These are phyloP conservation scores for Aspergillus sp. DNA, from an alignment of 2,329 filamentous ascomycete genomes.

Conservation along the genomic window DNA sequence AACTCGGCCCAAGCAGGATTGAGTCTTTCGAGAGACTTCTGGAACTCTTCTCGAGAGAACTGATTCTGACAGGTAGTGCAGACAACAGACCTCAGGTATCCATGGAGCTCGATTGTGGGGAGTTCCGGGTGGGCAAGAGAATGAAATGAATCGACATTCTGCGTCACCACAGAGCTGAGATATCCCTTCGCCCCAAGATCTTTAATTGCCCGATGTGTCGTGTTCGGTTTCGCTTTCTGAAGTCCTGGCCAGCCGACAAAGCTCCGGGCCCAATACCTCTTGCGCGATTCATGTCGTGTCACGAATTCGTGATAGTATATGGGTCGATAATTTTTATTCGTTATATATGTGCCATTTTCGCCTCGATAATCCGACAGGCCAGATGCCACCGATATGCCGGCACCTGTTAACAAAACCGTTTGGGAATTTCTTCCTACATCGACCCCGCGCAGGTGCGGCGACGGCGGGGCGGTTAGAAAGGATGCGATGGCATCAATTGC, in stretches of 20 bases:
- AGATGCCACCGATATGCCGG: constrained; percentile 87
- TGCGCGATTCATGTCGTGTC: constrained; percentile 70
- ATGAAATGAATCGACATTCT: constrained; percentile 97
- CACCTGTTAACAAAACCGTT: constrained; percentile 67
- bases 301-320: constrained; percentile 93
- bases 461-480: constrained; percentile 63
- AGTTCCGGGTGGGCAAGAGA: constrained; percentile 64
- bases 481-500: constrained; percentile 69
- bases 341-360: constrained; percentile 79
- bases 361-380: constrained; percentile 91
- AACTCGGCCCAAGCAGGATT: constrained; percentile 85
- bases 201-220: constrained; percentile 68
- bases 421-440: constrained; percentile 45
- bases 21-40: constrained; percentile 64
- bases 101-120: constrained; percentile 79
- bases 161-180: constrained; percentile 73
- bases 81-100: constrained; percentile 73
- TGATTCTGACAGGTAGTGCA: constrained; percentile 73
- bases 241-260: constrained; percentile 89
- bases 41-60: constrained; percentile 66
- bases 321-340: constrained; percentile 83
- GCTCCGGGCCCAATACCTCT: constrained; percentile 92
- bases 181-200: constrained; percentile 66
- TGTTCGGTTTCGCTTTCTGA: constrained; percentile 70
- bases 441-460: constrained; percentile 41